These are phyloP conservation scores for Zelopaecilomyces penicillatus DNA, from an alignment of 2,329 filamentous ascomycete species.

Conservation along the genomic window DNA sequence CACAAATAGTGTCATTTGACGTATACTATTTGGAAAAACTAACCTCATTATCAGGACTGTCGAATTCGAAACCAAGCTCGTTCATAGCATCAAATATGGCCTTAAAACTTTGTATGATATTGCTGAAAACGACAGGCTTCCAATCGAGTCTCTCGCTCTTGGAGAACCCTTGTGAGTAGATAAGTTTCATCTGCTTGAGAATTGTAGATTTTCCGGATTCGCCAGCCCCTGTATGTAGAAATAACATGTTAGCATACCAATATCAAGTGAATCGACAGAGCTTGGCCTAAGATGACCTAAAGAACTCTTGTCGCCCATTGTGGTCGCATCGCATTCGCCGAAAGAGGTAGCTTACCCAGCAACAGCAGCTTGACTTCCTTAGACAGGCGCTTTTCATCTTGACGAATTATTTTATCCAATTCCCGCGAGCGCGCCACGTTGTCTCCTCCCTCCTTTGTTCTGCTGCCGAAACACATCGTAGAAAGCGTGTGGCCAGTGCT, in stretches of 20 bases:
- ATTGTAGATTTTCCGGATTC: conserved; percentile 91
- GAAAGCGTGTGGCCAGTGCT: conserved; percentile 1
- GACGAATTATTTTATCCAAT: conserved; percentile 77
- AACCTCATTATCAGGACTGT: conserved; percentile 72
- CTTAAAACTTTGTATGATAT: conserved; percentile 86
- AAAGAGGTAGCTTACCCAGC: conserved; percentile 52
- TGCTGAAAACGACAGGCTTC: conserved; percentile 92
- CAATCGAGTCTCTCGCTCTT: conserved; percentile 86
- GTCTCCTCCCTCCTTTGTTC: conserved; percentile 41
- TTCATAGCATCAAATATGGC: conserved; percentile 87
- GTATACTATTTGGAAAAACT: conserved; percentile 18
- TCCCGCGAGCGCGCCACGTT: conserved; percentile 55
- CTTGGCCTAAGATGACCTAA: no score
- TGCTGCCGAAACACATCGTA: conserved; percentile 57
- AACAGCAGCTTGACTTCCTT: conserved; percentile 91
- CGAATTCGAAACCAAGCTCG: conserved; percentile 71
- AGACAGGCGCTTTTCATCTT: conserved; percentile 78
- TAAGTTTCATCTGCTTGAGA: conserved; percentile 98
- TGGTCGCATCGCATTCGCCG: no score
- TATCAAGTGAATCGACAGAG: no score
- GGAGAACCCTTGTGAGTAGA: conserved; percentile 87
- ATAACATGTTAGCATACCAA: conserved; percentile 9
- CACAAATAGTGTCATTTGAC: neutral
- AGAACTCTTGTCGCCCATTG: no score
- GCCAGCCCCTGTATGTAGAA: conserved; percentile 63